Conservation (phyloP, 2,329 filamentous ascomycete genomes). For the Aspergillus nomiae region DNA sequence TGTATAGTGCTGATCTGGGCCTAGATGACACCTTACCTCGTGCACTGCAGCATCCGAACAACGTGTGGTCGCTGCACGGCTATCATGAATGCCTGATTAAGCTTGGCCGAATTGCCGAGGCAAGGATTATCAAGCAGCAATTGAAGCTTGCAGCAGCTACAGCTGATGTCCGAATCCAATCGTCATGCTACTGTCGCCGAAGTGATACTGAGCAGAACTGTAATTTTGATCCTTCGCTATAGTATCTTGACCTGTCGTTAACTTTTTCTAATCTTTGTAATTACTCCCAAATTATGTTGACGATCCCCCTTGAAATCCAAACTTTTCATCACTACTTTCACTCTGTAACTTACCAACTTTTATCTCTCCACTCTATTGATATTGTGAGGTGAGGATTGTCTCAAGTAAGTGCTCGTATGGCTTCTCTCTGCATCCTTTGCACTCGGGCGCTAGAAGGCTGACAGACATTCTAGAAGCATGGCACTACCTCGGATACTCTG, state of each 20-base stretch:
- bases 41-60: constrained; percentile 68
- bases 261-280: neutral
- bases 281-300: neutral
- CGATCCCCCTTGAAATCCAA: no score
- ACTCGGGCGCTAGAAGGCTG: neutral
- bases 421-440: neutral
- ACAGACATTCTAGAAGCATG: neutral
- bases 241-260: neutral
- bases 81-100: constrained; percentile 68
- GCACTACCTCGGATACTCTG: neutral
- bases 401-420: neutral
- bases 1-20: constrained; percentile 65
- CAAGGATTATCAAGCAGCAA: constrained; percentile 50
- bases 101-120: constrained; percentile 54
- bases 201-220: neutral
- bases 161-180: constrained; percentile 61
- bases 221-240: neutral
- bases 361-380: no score
- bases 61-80: constrained; percentile 75
- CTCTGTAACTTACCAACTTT: no score
- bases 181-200: constrained; percentile 61
- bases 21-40: constrained; percentile 62
- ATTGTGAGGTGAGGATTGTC: no score
- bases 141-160: constrained; percentile 56
- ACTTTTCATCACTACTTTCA: no score